Conservation (phyloP, 164 flowering plant species). For the Euptelea pleiosperma region DNA sequence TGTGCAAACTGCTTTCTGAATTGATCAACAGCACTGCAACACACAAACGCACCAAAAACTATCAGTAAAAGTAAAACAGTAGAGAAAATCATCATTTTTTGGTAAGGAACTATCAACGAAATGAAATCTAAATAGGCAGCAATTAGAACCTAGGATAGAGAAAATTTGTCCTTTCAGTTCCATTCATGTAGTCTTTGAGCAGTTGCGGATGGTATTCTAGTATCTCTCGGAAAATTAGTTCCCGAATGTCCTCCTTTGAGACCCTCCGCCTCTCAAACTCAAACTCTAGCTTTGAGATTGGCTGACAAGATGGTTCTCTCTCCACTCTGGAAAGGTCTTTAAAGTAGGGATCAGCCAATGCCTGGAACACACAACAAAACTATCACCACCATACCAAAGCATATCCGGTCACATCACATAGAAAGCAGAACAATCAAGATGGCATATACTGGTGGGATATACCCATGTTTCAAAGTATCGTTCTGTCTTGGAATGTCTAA, state of each 20-base stretch:
- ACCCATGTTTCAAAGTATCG: too few species aligned
- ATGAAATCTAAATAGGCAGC: slow-evolving; percentile 5
- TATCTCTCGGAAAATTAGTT: slow-evolving; percentile 79
- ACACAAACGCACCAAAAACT: slow-evolving; percentile 6
- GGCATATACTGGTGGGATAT: background rate
- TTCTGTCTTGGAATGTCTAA: too few species aligned
- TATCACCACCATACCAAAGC: background rate
- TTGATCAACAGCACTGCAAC: slow-evolving; percentile 79
- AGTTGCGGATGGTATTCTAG: slow-evolving; percentile 92
- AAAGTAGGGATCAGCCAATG: slow-evolving; percentile 87
- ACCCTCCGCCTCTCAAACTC: slow-evolving; percentile 90
- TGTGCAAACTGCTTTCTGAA: slow-evolving; percentile 86
- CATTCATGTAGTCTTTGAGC: slow-evolving; percentile 70
- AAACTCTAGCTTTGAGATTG: slow-evolving; percentile 82
- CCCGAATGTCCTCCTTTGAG: slow-evolving; percentile 82
- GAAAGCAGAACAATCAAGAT: slow-evolving; percentile 1
- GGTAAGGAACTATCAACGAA: too few species aligned
- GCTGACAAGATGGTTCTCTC: slow-evolving; percentile 91
- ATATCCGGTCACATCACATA: too few species aligned
- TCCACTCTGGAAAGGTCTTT: slow-evolving; percentile 78
- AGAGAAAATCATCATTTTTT: too few species aligned
- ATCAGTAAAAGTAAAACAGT: slow-evolving; percentile 10
- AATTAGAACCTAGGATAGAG: slow-evolving; percentile 76
- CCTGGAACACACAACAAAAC: slow-evolving; percentile 38
- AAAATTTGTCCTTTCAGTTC: slow-evolving; percentile 77